These are phyloP conservation scores for Alloteropsis angusta DNA, from an alignment of 202 grass and related monocot genomes.

Conservation along the genomic window DNA sequence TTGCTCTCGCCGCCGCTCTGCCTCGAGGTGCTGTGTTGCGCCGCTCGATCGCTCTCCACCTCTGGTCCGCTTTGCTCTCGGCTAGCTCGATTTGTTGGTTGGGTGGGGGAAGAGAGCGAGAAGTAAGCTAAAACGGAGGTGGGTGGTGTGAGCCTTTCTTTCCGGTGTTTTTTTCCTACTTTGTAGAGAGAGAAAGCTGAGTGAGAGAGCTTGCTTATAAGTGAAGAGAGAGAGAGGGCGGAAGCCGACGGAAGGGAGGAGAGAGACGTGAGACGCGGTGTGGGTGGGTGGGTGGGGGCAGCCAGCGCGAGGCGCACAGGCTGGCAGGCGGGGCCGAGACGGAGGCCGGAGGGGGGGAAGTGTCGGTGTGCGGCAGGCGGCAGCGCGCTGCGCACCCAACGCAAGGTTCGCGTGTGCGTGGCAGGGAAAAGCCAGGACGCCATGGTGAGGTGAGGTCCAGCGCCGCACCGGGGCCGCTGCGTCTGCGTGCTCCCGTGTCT, in stretches of 20 bases:
- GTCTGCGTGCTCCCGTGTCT: too few species aligned
- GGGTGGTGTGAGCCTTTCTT: constrained; percentile 31
- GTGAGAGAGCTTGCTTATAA: constrained; percentile 37
- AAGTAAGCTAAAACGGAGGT: constrained; percentile 1
- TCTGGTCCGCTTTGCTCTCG: not conserved
- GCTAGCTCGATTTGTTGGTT: constrained; percentile 14
- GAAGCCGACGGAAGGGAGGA: not conserved
- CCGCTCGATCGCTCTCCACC: not conserved
- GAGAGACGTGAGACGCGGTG: constrained; percentile 11
- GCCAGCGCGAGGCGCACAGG: constrained; percentile 9
- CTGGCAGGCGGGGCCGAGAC: constrained; percentile 6
- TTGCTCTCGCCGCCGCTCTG: not conserved
- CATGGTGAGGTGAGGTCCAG: not conserved
- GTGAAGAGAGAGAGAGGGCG: constrained; percentile 21
- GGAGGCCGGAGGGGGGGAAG: not conserved
- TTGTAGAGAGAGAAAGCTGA: not conserved
- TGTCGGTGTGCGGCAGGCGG: constrained; percentile 32
- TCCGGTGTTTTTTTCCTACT: not conserved
- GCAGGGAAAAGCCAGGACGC: constrained; percentile 4
- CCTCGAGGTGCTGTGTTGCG: not conserved
- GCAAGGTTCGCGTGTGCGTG: constrained; percentile 19
- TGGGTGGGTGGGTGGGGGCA: constrained; percentile 28
- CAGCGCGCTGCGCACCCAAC: not conserved
- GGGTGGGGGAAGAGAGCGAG: not conserved
- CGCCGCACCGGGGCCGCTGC: too few species aligned